Evolutionary conservation across 768 basidiomycete species (phyloP).

Genomic region (Russula brevipes): DNA sequence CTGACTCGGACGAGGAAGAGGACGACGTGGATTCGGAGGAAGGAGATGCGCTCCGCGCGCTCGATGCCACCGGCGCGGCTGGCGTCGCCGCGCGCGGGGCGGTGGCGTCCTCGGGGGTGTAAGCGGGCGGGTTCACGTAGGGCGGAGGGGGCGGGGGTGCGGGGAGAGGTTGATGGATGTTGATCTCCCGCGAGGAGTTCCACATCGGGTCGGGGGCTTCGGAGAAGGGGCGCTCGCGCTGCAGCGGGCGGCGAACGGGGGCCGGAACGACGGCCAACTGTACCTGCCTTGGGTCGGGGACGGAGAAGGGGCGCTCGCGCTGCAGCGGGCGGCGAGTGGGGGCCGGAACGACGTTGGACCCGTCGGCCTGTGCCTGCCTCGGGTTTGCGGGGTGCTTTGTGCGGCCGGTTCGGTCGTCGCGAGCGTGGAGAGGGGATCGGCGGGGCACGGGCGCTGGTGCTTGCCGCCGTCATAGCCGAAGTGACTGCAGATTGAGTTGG

Average conservation of each 20-base stretch:
- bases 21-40: neutral
- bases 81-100: neutral
- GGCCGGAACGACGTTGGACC: neutral
- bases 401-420: neutral
- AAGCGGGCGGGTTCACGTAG: neutral
- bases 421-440: neutral
- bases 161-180: neutral
- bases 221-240: slow-evolving; percentile 10
- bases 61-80: neutral
- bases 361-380: neutral
- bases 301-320: slow-evolving; percentile 6
- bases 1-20: neutral
- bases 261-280: neutral
- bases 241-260: neutral
- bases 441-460: neutral
- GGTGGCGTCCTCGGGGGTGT: neutral
- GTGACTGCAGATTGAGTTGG: neutral
- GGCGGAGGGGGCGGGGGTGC: neutral
- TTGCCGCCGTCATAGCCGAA: neutral
- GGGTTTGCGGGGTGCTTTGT: neutral
- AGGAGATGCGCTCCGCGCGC: neutral
- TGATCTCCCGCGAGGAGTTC: slow-evolving; percentile 2
- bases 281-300: neutral
- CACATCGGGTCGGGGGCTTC: slow-evolving; percentile 8
- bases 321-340: neutral